Conservation (phyloP, 2,329 filamentous ascomycete genomes). For the Didymella arachidicola region DNA sequence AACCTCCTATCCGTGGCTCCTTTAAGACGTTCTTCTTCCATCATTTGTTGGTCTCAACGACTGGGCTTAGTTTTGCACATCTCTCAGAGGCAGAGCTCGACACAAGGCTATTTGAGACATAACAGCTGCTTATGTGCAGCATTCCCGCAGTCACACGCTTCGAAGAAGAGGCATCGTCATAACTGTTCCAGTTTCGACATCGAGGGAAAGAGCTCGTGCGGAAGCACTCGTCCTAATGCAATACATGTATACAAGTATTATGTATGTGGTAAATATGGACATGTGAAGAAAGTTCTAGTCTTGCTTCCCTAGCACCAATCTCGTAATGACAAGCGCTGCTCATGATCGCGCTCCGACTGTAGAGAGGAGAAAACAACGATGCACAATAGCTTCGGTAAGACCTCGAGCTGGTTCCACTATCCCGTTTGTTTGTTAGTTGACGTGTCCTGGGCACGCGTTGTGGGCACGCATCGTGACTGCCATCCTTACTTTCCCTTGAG, state of each 20-base stretch:
- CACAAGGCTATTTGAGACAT: not conserved
- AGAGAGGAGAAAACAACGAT: too few species aligned
- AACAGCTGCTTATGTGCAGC: not conserved
- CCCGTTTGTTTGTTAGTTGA: not conserved
- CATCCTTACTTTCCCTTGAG: not conserved
- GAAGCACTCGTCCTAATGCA: not conserved
- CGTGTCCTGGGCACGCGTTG: not conserved
- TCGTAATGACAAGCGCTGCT: not conserved
- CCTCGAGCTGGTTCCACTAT: not conserved
- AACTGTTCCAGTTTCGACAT: not conserved
- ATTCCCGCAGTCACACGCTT: not conserved
- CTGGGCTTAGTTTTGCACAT: not conserved
- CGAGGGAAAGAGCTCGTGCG: too few species aligned
- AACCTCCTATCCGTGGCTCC: not conserved
- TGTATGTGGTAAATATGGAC: too few species aligned
- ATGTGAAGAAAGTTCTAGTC: not conserved
- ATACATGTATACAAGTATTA: not conserved
- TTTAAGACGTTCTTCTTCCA: not conserved
- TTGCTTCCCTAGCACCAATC: not conserved
- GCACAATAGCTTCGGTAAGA: not conserved
- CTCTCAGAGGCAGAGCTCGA: not conserved
- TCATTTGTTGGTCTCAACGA: not conserved
- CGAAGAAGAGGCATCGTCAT: not conserved
- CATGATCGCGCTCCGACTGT: too few species aligned
- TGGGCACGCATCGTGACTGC: conserved; percentile 1